Evolutionary conservation across 306 rosid genomes (phyloP).

Genomic region (Canavalia gladiata): DNA sequence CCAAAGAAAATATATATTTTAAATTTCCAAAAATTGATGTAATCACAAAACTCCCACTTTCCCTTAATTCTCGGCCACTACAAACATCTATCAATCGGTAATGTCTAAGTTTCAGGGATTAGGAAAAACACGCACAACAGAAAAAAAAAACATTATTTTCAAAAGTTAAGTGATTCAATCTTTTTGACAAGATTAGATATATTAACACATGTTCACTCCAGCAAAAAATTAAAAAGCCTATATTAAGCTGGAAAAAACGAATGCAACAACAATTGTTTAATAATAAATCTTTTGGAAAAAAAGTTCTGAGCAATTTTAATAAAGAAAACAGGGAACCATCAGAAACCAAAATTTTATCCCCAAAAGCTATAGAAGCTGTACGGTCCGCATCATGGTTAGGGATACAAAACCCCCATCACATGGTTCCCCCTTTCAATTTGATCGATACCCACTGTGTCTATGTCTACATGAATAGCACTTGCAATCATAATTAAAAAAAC

Average conservation of each 20-base stretch:
- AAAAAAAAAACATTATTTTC: too few species aligned
- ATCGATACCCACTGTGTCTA: neutral
- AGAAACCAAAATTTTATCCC: conserved; percentile 79
- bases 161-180: too few species aligned
- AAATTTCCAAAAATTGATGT: too few species aligned
- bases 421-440: conserved; percentile 48
- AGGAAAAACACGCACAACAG: too few species aligned
- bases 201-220: too few species aligned
- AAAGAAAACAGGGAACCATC: conserved; percentile 65
- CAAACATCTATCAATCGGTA: too few species aligned
- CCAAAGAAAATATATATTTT: too few species aligned
- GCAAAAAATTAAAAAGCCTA: neutral
- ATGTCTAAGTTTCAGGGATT: too few species aligned
- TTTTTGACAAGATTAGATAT: too few species aligned
- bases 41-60: too few species aligned
- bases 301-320: neutral
- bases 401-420: conserved; percentile 66
- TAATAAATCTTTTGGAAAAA: neutral
- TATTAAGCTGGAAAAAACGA: neutral
- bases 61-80: too few species aligned
- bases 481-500: neutral
- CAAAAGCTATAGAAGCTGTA: conserved; percentile 69
- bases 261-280: neutral
- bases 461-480: neutral
- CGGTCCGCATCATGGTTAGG: conserved; percentile 98